Conservation (phyloP, 2,329 filamentous ascomycete genomes). For the Kalaharituber pfeilii region DNA sequence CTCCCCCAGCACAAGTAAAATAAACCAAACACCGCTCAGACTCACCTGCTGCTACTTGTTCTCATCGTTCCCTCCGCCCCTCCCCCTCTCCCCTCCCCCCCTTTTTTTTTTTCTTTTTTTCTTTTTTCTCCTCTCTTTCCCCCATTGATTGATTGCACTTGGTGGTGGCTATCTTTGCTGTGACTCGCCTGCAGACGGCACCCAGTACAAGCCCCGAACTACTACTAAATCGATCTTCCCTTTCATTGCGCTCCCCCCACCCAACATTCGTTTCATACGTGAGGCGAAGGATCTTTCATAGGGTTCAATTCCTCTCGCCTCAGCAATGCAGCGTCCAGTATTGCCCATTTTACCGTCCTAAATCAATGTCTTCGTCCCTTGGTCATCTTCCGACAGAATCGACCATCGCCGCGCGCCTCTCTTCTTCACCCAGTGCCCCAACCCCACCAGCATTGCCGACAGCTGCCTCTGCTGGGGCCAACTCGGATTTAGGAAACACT, state of each 20-base stretch:
- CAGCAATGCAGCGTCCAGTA: conserved; percentile 12
- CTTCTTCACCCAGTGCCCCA: conserved; percentile 1
- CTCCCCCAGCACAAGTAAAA: not conserved
- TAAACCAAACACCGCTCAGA: not conserved
- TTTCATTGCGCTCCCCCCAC: not conserved
- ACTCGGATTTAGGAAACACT: not conserved
- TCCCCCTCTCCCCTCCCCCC: not conserved
- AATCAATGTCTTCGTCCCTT: conserved; percentile 5
- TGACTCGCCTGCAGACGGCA: not conserved
- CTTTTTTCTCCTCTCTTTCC: not conserved
- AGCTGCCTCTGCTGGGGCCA: not conserved
- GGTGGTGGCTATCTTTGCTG: not conserved
- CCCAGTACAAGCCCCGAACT: not conserved
- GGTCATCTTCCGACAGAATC: conserved; percentile 7
- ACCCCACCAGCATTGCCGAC: not conserved
- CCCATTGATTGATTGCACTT: no score
- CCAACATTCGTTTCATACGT: not conserved
- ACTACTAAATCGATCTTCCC: not conserved
- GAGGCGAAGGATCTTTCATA: conserved; percentile 8
- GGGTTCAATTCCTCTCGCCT: conserved; percentile 12
- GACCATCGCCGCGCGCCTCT: conserved; percentile 8
- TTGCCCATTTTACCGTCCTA: conserved; percentile 8
- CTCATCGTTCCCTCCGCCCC: not conserved
- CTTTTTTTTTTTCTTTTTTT: not conserved
- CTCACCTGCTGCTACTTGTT: not conserved